Percentiles rank a stretch among this genome's conserved stretches.
phyloP scores from a whole-genome alignment of 2,329 filamentous ascomycete species.

The Talaromyces atroroseus region DNA sequence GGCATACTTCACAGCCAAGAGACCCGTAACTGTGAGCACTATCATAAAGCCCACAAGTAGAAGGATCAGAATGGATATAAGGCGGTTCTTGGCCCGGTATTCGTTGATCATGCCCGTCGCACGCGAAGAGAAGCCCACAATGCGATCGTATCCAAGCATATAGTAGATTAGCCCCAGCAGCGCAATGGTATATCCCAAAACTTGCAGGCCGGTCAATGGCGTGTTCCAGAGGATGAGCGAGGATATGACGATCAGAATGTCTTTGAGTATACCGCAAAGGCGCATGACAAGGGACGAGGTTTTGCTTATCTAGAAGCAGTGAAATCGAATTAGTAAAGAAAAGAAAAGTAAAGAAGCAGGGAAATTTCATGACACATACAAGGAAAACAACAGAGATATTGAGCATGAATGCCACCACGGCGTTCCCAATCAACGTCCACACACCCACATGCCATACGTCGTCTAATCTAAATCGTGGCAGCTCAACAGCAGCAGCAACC shows the following conservation, averaged over 20 bases:
- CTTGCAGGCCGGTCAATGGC: conserved; percentile 63
- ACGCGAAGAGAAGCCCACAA: conserved; percentile 7
- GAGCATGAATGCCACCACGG: conserved; percentile 67
- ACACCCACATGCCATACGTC: conserved; percentile 63
- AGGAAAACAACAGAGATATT: conserved; percentile 80
- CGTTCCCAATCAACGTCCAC: conserved; percentile 64
- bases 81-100: conserved; percentile 72
- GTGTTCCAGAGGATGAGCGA: conserved; percentile 76
- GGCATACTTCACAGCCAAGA: conserved; percentile 51
- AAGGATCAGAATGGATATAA: conserved; percentile 69
- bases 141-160: conserved; percentile 61
- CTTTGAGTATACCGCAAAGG: conserved; percentile 79
- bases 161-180: conserved; percentile 61
- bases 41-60: conserved; percentile 58
- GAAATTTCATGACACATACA: conserved; percentile 47
- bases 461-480: conserved; percentile 58
- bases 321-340: not conserved
- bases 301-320: conserved; percentile 64
- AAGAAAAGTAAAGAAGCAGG: not conserved
- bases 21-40: conserved; percentile 64
- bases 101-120: conserved; percentile 75
- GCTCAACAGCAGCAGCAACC: conserved; percentile 62
- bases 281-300: conserved; percentile 82
- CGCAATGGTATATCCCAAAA: conserved; percentile 71
- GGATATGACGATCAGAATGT: conserved; percentile 71